Base-by-base conservation (phyloP, 2,329 filamentous ascomycete genomes). In the Pseudogymnoascus sp. region DNA sequence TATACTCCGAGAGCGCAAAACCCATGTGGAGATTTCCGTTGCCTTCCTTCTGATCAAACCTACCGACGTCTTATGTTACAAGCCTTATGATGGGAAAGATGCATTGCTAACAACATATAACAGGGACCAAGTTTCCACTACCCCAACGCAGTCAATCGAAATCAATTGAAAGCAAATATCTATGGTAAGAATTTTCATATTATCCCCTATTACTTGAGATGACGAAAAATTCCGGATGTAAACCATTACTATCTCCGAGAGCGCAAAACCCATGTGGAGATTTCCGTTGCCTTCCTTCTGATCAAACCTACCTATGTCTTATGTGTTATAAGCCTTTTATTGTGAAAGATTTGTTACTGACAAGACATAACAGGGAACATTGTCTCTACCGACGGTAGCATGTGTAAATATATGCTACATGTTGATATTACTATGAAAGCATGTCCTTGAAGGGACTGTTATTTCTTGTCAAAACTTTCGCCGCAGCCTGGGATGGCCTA, bases 211-310 rank as follows among this genome's bases (percentile, higher is more conserved):
- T 59, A 25, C 37, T 80, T 78, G 76, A 70, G 71, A 86, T 96
- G 93, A 96, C 91, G 90, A 96, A 95, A 79, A 79, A 96, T 90
- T 88, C 84, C 92, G 93, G 93, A 96, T 96, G 91, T 95, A 91
- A 96, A 96, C 78, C 79, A 83, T 82, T 85, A 82, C 81, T 60
- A 55, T 86, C 88, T 88, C 89, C 89, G 89, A 88, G 88, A 89
- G 91, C 91, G 92, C 92, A 96, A 87, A 86, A 81, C 83, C 81
- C 81, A 96, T 93, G 96, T 88, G 93, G 96, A 79, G 86, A 88
- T 89, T 88, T 96, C 93, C 92, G 93, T 96, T 97, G 93, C 92
- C 93, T 97, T 97, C 93, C 93, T 97, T 96, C 92, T 97, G 92
- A 96, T 87, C 58, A 31, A 60, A 40, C 33, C 12, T 59, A 49